Conservation (phyloP, 2,329 filamentous ascomycete genomes). For the Exutisphaerella laricina region DNA sequence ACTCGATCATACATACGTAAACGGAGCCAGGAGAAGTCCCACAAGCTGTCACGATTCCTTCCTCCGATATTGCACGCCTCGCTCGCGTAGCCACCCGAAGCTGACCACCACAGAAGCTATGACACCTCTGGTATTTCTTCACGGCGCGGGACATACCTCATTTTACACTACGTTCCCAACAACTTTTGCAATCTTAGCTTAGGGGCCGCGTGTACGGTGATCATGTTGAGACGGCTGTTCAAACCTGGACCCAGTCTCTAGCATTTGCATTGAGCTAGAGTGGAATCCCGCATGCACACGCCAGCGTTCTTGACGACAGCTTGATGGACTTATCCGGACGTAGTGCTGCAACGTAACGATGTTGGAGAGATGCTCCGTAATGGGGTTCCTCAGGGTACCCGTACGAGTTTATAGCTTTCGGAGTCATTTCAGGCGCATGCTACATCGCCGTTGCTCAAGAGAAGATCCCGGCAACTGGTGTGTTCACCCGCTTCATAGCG, state of each 20-base stretch:
- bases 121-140: neutral
- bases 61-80: no score
- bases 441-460: neutral
- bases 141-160: neutral
- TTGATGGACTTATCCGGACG: neutral
- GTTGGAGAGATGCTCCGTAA: neutral
- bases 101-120: conserved; percentile 1
- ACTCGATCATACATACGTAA: no score
- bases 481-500: neutral
- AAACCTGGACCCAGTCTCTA: neutral
- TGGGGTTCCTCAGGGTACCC: neutral
- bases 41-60: no score
- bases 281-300: neutral
- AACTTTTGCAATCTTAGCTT: neutral
- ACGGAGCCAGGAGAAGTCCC: no score
- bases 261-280: neutral
- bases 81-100: no score
- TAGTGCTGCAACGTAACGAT: neutral
- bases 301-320: neutral
- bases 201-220: neutral
- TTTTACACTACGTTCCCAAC: neutral
- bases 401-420: neutral
- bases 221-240: neutral
- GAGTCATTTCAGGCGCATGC: neutral
- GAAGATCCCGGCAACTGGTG: neutral